Evolutionary conservation across 179 eudicot genomes (phyloP).

Genomic region (Silene vulgaris): DNA sequence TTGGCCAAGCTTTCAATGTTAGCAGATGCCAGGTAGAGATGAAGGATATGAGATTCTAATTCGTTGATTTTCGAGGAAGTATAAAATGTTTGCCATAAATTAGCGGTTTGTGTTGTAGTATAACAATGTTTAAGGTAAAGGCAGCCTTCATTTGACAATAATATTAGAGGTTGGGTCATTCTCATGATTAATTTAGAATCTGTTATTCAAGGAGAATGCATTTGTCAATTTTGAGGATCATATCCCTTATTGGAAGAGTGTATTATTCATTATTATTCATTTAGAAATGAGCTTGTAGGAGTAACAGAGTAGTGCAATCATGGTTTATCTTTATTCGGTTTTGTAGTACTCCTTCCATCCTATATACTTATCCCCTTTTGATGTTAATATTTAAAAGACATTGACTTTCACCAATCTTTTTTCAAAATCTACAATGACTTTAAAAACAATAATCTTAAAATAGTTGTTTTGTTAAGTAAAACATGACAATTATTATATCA

Average conservation of each 20-base stretch:
- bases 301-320: not conserved
- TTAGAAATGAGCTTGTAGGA: not conserved
- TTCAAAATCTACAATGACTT: not conserved
- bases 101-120: not conserved
- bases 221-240: not conserved
- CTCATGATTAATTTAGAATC: not conserved
- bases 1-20: not conserved
- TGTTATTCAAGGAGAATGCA: not conserved
- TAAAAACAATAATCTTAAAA: too few relatives aligned
- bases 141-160: not conserved
- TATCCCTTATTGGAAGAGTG: not conserved
- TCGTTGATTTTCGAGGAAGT: not conserved
- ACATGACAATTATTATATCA: not conserved
- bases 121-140: not conserved
- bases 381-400: too few relatives aligned
- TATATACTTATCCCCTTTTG: not conserved
- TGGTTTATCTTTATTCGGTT: not conserved
- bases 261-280: not conserved
- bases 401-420: not conserved
- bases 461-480: not conserved
- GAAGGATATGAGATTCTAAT: too few relatives aligned
- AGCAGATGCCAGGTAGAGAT: not conserved
- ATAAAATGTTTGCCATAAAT: too few relatives aligned
- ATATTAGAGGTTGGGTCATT: not conserved
- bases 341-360: not conserved